Percentiles rank a stretch among this genome's conserved stretches.
These are phyloP conservation scores for Phytophthora pinifolia DNA, from an alignment of 352 stramenopile genomes.

Conservation along the genomic window DNA sequence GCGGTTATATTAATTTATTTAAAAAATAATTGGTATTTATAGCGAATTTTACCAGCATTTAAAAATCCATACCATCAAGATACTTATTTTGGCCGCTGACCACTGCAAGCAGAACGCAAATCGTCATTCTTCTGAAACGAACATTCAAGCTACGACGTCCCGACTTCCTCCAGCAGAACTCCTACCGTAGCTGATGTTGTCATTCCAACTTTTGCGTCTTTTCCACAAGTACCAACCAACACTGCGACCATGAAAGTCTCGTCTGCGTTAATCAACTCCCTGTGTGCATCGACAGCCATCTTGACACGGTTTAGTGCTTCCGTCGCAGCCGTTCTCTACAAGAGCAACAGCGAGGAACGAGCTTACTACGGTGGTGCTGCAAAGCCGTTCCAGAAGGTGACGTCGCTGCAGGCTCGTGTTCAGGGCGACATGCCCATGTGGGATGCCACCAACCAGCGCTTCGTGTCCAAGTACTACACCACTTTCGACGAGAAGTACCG, in stretches of 20 bases:
- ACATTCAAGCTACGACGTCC: not conserved
- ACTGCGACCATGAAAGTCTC: conserved; percentile 21
- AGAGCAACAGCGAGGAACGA: not conserved
- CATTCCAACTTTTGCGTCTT: conserved; percentile 24
- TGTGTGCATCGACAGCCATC: conserved; percentile 2
- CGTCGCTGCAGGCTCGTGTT: conserved; percentile 48
- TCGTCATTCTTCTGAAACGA: conserved; percentile 21
- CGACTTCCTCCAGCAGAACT: not conserved
- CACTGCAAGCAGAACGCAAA: conserved; percentile 1
- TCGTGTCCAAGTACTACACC: conserved; percentile 40
- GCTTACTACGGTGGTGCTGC: not conserved
- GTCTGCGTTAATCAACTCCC: not conserved
- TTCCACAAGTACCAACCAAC: not conserved
- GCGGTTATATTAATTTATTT: no score
- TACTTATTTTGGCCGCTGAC: no score
- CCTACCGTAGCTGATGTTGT: not conserved
- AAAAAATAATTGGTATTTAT: no score
- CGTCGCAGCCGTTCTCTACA: conserved; percentile 6
- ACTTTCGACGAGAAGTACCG: conserved; percentile 45
- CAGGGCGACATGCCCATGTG: conserved; percentile 49
- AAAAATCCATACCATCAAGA: no score
- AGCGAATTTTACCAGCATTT: no score
- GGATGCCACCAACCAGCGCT: conserved; percentile 34
- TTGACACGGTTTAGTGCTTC: not conserved
- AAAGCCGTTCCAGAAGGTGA: conserved; percentile 40